Evolutionary conservation across 2,329 filamentous ascomycete species (phyloP), one percentile per base, ranked within the genome.

Genomic region (Pseudogymnoascus sp.): DNA sequence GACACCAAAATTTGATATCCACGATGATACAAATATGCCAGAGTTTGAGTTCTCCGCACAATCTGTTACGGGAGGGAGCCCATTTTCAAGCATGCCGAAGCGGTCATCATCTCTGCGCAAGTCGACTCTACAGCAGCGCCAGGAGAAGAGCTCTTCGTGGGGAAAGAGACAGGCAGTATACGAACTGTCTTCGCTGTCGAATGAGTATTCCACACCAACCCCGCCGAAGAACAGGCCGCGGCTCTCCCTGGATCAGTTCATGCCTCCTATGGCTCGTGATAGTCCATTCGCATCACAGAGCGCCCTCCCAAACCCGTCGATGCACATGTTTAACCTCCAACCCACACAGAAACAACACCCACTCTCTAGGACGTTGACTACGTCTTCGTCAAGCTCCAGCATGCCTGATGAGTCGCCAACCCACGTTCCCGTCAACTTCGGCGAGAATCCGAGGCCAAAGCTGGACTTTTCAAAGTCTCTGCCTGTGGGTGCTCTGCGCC

Each of bases 81-180:
- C 38, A 13, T 70, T 71, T 31, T 82, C 72, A 1, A 82, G 81
- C 2, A 80, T 89, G 68, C 83, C 86, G 14, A 88, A 86, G 72
- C 82, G 89, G 66, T 86, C 89, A 0, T 89, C 88, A 1, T 95
- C 91, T 16, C 78, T 97, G 59, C 84, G 93, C 64, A 93, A 88
- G 73, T 96, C 92, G 2, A 96, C 93, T 0, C 76, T 96, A 24
- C 91, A 96, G 72, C 93, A 96, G 74, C 87, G 93, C 42, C 84
- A 89, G 66, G 83, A 85, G 44, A 87, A 89, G 40, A 82, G 81
- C 10, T 31, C 56, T 8, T 90, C 80, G 62, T 86, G 82, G 79
- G 84, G 84, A 40, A 78, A 82, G 63, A 79, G 85, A 64, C 80
- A 81, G 44, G 86, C 80, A 60, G 85, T 83, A 66, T 80, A 81